Conservation (phyloP, 139 green algal genomes). For the Microglena sp. region DNA sequence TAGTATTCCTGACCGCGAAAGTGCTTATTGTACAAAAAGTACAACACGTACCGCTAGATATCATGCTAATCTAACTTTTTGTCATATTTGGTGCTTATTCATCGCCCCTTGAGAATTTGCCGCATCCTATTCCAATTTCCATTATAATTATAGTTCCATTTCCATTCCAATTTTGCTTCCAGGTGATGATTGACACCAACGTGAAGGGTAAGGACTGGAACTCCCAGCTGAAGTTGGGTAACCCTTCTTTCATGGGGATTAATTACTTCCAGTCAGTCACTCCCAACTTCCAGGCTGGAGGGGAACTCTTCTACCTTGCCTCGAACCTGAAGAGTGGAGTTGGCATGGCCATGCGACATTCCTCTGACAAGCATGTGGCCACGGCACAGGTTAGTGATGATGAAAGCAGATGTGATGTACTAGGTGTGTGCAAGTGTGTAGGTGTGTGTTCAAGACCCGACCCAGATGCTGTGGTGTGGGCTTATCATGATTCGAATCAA, state of each 20-base stretch:
- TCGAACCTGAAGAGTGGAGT: constrained; percentile 70
- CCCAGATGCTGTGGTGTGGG: no score
- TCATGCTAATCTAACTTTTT: no score
- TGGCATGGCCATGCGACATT: constrained; percentile 65
- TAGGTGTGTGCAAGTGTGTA: neutral
- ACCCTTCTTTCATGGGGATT: constrained; percentile 77
- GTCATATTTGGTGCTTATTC: neutral
- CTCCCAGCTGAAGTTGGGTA: constrained; percentile 91
- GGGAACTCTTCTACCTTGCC: constrained; percentile 93
- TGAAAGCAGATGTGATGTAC: neutral
- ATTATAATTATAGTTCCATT: neutral
- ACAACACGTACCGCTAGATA: no score
- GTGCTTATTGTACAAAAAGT: no score
- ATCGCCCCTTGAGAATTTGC: no score
- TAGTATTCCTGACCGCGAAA: no score
- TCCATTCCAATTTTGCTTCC: no score
- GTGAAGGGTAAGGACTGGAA: constrained; percentile 87
- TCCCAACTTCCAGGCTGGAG: constrained; percentile 48
- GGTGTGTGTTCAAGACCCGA: neutral
- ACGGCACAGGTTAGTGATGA: constrained; percentile 61
- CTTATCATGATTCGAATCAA: no score
- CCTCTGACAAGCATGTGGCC: constrained; percentile 57
- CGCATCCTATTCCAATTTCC: no score
- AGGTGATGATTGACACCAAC: constrained; percentile 43
- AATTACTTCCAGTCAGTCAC: constrained; percentile 97